Percentiles rank a stretch among this genome's conserved stretches.
Conservation (phyloP, 1,284 basidiomycete species). For the Kalmanozyma brasiliensis region DNA sequence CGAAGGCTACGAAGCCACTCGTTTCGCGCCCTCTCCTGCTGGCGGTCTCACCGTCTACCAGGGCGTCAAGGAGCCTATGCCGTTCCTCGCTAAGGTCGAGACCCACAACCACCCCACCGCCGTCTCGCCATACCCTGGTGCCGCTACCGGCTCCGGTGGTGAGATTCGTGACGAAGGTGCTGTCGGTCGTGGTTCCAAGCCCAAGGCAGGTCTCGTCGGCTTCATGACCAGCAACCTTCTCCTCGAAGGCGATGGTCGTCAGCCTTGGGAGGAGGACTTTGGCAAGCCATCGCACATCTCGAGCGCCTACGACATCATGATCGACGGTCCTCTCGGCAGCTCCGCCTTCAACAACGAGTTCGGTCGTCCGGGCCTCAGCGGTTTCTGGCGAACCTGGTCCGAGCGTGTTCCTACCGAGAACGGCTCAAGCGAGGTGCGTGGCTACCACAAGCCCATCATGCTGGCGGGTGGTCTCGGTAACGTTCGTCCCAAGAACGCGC, state of each 20-base stretch:
- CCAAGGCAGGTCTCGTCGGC: slow-evolving; percentile 92
- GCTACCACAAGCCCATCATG: slow-evolving; percentile 99
- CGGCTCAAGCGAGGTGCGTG: slow-evolving; percentile 75
- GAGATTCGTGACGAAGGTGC: slow-evolving; percentile 99
- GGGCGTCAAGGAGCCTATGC: slow-evolving; percentile 73
- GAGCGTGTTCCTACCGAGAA: slow-evolving; percentile 57
- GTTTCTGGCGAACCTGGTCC: slow-evolving; percentile 68
- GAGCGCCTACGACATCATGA: slow-evolving; percentile 94
- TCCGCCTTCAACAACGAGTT: slow-evolving; percentile 99
- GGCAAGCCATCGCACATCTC: slow-evolving; percentile 92
- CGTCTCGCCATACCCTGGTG: slow-evolving; percentile 96
- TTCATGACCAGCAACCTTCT: slow-evolving; percentile 92
- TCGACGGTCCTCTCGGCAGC: slow-evolving; percentile 92
- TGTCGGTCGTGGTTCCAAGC: slow-evolving; percentile 91
- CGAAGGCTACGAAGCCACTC: slow-evolving; percentile 78
- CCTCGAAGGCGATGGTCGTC: slow-evolving; percentile 48
- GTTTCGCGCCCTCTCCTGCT: slow-evolving; percentile 78
- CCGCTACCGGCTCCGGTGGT: slow-evolving; percentile 95
- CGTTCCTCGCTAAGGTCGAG: slow-evolving; percentile 95
- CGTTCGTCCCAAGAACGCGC: slow-evolving; percentile 72
- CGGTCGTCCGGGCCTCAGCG: slow-evolving; percentile 82
- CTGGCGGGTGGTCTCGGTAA: slow-evolving; percentile 96
- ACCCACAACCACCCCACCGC: slow-evolving; percentile 99
- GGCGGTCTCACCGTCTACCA: slow-evolving; percentile 46
- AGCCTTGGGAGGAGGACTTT: slow-evolving; percentile 70